Base-by-base conservation (phyloP, 2,329 filamentous ascomycete genomes). In the Talaromyces verruculosus region DNA sequence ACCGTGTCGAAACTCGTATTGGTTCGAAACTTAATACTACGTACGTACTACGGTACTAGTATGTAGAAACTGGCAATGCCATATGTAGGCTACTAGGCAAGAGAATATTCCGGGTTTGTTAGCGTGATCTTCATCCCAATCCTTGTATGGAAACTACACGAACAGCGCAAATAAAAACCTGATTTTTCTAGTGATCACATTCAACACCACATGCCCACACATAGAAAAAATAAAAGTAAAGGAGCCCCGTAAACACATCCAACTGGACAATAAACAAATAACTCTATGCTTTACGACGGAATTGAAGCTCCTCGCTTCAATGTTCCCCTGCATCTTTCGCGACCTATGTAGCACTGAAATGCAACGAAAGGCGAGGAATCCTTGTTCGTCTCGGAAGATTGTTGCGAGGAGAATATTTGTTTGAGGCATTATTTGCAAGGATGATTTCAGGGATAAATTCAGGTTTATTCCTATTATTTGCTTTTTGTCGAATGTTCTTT, bases 51-150 rank as follows among this genome's bases (percentile, higher is more conserved):
- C 25, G 25, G 30, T 33, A 33, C 30, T 33, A 33, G 5, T 33
- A 33, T 35, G 33, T 35, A n/a, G n/a, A 35, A 11, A 53, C 7
- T n/a, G 25, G 51, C 11, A 57, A 7, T 37, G 11, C n/a, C 28
- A 30, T 55, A 19, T 35, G 25, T 8, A 25, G 25, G 25, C 25
- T 25, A 25, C 25, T 25, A 19, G 30, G 10, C 2, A 22, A 55
- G n/a, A 35, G 5, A 57, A 57, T 55, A 57, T 57, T 55, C 53
- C 53, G 53, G 53, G 30, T 37, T 37, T 57, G n/a, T 57, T 57
- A 57, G 53, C 33, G 53, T 39, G 10, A 22, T 19, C 49, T 33
- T 53, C 25, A 33, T n/a, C n/a, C 5, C 10, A 19, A 47, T 25
- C 25, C 13, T 47, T 47, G 47, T 28, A 17, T 8, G 25, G 13